A percentile compares a stretch with the other conserved stretches of the same genome.
phyloP scores from a whole-genome alignment of 176 grass and related monocot species.

The Eragrostis nindensis region DNA sequence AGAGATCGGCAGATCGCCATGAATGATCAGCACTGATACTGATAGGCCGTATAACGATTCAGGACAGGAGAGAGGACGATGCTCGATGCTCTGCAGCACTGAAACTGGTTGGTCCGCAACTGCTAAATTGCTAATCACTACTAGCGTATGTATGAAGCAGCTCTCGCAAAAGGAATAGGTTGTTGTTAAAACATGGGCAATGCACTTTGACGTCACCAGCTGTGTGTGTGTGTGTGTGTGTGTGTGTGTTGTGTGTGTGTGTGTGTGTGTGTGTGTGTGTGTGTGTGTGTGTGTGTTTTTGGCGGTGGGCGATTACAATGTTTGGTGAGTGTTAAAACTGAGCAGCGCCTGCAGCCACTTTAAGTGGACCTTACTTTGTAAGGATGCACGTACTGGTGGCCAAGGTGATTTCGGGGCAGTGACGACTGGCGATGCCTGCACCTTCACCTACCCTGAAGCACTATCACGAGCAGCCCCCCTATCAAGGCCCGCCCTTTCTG shows the following conservation, averaged over 20 bases:
- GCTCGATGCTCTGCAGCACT: too few relatives aligned
- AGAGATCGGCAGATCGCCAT: neutral
- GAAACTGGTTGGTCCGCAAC: neutral
- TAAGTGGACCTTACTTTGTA: neutral
- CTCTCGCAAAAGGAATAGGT: neutral
- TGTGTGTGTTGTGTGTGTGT: too few relatives aligned
- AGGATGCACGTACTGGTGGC: too few relatives aligned
- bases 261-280: too few relatives aligned
- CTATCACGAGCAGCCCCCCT: neutral
- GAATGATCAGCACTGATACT: neutral
- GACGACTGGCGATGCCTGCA: neutral
- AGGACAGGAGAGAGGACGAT: too few relatives aligned
- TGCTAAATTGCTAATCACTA: neutral
- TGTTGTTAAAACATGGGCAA: neutral
- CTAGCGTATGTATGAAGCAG: neutral
- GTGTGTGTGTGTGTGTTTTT: too few relatives aligned
- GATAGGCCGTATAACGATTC: too few relatives aligned
- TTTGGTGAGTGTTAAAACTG: conserved; percentile 20
- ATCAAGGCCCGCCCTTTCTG: neutral
- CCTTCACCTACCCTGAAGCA: conserved; percentile 28
- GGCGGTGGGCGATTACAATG: neutral
- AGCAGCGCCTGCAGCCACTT: neutral
- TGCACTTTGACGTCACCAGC: neutral
- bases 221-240: too few relatives aligned
- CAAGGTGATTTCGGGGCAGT: neutral